Evolutionary conservation across 2,329 filamentous ascomycete genomes (phyloP), one percentile per base, ranked within the genome.

Genomic region (Knufia fluminis): DNA sequence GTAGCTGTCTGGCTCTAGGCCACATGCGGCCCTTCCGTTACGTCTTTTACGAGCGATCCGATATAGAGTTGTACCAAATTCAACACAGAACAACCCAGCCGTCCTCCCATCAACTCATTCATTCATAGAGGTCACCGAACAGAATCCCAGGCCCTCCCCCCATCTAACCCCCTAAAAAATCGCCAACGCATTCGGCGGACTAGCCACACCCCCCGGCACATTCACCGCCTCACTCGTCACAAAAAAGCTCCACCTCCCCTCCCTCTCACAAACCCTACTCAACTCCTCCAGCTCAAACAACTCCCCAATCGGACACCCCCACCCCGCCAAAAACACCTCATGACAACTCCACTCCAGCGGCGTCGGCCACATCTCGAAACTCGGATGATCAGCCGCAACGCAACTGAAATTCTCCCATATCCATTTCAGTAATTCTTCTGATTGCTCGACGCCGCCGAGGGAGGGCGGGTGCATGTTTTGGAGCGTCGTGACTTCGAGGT

Each of bases 201-300:
- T 59, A 1, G 58, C 58, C 12, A 60, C 58, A 8, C 56, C 58
- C 7, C 58, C 58, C 4, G 57, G 55, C 6, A 60, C 58, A 53
- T 60, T 52, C 46, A 50, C 52, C 4, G 52, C 56, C 38, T 58
- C 54, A 17, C 69, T 73, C 1, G 68, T 67, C 17, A 78, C 60
- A 52, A 78, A 77, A 52, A 78, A 78, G 1, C 56, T 62, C 65
- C 64, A 71, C 19, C 69, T 59, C 1, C 57, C 54, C 43, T 60
- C 59, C 51, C 62, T 57, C 46, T 59, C 59, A 58, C 70, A 72
- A 50, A 66, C 59, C 45, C 60, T 52, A 16, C 64, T 60, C 48
- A 72, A 55, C 35, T 57, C 59, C 56, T 74, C 69, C 16, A 73
- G 57, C 57, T 73, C 67, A 48, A 62, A 56, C 38, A 61, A 38